Conservation (phyloP, 2,329 filamentous ascomycete genomes). For the Fusarium penzigii region DNA sequence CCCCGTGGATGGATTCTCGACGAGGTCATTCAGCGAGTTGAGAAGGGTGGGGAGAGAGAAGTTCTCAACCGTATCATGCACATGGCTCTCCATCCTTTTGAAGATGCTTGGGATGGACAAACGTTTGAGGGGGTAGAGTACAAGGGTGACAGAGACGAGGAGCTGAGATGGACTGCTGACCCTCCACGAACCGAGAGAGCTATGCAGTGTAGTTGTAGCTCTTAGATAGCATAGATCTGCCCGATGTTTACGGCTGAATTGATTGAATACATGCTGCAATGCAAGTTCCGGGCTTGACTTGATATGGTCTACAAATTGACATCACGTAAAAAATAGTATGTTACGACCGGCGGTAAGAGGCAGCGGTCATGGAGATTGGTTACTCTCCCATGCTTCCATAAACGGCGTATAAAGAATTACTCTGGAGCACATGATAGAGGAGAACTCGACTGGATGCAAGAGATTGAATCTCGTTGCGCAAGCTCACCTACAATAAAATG, state of each 20-base stretch:
- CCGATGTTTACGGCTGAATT: neutral
- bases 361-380: constrained; percentile 59
- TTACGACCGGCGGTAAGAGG: constrained; percentile 76
- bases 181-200: constrained; percentile 76
- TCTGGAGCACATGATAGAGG: constrained; percentile 76
- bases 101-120: constrained; percentile 69
- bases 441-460: constrained; percentile 59
- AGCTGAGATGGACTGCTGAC: constrained; percentile 81
- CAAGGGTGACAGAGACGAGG: constrained; percentile 68
- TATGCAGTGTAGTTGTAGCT: constrained; percentile 95
- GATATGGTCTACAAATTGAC: constrained; percentile 1
- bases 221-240: constrained; percentile 47
- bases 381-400: constrained; percentile 71
- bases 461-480: constrained; percentile 43
- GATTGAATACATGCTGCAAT: neutral
- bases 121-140: constrained; percentile 50
- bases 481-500: constrained; percentile 74
- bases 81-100: constrained; percentile 81
- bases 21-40: constrained; percentile 86
- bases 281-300: neutral
- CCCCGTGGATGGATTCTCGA: constrained; percentile 91
- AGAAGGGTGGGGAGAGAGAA: constrained; percentile 79
- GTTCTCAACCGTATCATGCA: constrained; percentile 78
- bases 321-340: constrained; percentile 42
- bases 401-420: constrained; percentile 61